These are phyloP conservation scores for Blastocystis sp. DNA, from an alignment of 352 stramenopile genomes.

Conservation along the genomic window DNA sequence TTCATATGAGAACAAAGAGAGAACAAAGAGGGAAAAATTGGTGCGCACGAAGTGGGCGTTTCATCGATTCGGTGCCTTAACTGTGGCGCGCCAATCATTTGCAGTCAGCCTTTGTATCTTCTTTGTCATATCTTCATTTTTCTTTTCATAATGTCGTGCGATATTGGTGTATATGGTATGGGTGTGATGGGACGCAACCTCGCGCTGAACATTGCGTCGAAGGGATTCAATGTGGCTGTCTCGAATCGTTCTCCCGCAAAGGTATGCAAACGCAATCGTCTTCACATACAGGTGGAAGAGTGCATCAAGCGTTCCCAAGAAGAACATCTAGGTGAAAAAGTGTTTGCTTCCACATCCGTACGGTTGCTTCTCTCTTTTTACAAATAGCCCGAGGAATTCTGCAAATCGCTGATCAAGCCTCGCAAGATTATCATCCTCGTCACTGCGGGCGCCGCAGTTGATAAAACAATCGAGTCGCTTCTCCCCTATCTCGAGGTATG, in stretches of 20 bases:
- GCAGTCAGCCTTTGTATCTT: background rate
- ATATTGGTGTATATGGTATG: conserved; percentile 76
- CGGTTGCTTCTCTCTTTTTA: background rate
- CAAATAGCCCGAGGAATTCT: conserved; percentile 64
- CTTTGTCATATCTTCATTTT: background rate
- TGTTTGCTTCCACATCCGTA: conserved; percentile 80
- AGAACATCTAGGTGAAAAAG: conserved; percentile 77
- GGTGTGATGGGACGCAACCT: conserved; percentile 96
- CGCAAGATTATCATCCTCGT: conserved; percentile 96
- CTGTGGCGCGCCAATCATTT: too few species aligned
- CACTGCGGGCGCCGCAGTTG: conserved; percentile 87
- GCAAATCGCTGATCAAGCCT: conserved; percentile 77
- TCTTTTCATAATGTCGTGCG: conserved; percentile 38
- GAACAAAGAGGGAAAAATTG: too few species aligned
- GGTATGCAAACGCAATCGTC: conserved; percentile 49
- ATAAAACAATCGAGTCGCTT: conserved; percentile 68
- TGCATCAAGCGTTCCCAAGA: conserved; percentile 82
- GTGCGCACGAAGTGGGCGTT: too few species aligned
- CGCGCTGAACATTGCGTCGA: conserved; percentile 91
- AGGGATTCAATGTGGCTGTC: conserved; percentile 88
- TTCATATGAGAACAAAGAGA: too few species aligned
- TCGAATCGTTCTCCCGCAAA: conserved; percentile 90
- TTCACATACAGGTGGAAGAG: conserved; percentile 69
- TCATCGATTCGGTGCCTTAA: too few species aligned
- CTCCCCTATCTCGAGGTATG: conserved; percentile 61